These are phyloP conservation scores for Paramecium tetraurelia DNA, from an alignment of 73 alveolate species.

Conservation along the genomic window DNA sequence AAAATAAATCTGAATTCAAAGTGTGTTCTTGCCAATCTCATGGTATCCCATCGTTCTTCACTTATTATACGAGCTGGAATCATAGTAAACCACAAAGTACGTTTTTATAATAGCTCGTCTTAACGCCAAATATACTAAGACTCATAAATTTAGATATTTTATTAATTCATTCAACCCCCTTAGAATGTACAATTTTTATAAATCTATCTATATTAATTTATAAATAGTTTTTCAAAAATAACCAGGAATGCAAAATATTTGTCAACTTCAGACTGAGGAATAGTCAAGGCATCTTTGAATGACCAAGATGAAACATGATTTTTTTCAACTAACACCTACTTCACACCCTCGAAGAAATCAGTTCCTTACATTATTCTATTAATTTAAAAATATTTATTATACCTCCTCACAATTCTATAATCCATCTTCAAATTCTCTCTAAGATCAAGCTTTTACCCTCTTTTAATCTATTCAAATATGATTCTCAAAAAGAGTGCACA, in stretches of 20 bases:
- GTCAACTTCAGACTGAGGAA: constrained; percentile 68
- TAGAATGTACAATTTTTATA: background rate
- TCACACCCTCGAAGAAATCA: constrained; percentile 92
- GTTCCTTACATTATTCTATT: constrained; percentile 72
- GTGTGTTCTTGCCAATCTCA: constrained; percentile 64
- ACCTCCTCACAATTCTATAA: constrained; percentile 77
- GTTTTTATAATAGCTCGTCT: constrained; percentile 44
- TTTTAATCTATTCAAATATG: constrained; percentile 75
- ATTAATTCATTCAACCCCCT: background rate
- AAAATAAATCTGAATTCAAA: constrained; percentile 44
- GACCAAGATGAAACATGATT: constrained; percentile 85
- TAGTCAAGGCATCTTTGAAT: constrained; percentile 72
- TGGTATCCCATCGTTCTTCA: constrained; percentile 59
- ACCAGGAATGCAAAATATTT: constrained; percentile 60
- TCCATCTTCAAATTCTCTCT: constrained; percentile 83
- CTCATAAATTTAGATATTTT: constrained; percentile 15
- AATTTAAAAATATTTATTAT: background rate
- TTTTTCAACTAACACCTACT: constrained; percentile 83
- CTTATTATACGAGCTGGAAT: constrained; percentile 52
- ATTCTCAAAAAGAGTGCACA: constrained; percentile 76
- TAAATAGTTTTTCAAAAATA: background rate
- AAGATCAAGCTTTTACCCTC: constrained; percentile 76
- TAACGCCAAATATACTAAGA: constrained; percentile 45
- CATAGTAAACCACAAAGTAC: constrained; percentile 63
- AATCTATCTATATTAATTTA: background rate